These are phyloP conservation scores for Phytopythium kandeliae DNA, from an alignment of 352 stramenopile genomes.

Conservation along the genomic window DNA sequence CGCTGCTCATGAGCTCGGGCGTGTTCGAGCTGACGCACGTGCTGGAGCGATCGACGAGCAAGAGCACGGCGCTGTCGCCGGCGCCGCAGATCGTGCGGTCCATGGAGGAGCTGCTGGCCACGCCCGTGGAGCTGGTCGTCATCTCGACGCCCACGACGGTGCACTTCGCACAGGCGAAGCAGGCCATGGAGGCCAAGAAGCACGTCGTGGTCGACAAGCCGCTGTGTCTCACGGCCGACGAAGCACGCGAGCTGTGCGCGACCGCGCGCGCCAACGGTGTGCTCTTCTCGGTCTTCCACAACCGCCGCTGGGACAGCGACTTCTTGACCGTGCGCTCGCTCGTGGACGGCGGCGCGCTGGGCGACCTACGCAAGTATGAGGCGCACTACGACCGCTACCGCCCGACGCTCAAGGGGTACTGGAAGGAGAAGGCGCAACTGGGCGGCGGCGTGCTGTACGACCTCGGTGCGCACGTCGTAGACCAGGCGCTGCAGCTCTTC, in stretches of 20 bases:
- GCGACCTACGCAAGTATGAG: constrained; percentile 51
- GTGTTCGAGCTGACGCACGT: constrained; percentile 73
- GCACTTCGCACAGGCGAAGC: constrained; percentile 73
- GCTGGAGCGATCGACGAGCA: constrained; percentile 62
- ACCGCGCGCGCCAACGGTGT: constrained; percentile 44
- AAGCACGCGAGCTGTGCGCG: constrained; percentile 47
- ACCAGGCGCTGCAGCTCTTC: constrained; percentile 67
- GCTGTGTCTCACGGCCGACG: constrained; percentile 43
- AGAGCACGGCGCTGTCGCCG: constrained; percentile 43
- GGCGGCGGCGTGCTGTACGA: constrained; percentile 69
- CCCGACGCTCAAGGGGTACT: constrained; percentile 67
- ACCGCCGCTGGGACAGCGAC: constrained; percentile 71
- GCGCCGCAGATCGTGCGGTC: constrained; percentile 56
- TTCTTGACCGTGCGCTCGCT: constrained; percentile 54
- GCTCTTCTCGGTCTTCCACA: constrained; percentile 74
- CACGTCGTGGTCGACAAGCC: constrained; percentile 79
- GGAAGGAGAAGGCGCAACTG: constrained; percentile 58
- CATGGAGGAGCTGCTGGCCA: constrained; percentile 59
- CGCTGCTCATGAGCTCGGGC: constrained; percentile 51
- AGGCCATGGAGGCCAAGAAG: constrained; percentile 60
- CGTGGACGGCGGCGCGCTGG: constrained; percentile 40
- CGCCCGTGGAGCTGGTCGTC: constrained; percentile 55
- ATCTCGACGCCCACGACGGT: constrained; percentile 70
- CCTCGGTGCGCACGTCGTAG: constrained; percentile 57
- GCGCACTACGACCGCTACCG: constrained; percentile 68